Conservation (phyloP, 345 rosid genomes). For the Eucalyptus sp. region DNA sequence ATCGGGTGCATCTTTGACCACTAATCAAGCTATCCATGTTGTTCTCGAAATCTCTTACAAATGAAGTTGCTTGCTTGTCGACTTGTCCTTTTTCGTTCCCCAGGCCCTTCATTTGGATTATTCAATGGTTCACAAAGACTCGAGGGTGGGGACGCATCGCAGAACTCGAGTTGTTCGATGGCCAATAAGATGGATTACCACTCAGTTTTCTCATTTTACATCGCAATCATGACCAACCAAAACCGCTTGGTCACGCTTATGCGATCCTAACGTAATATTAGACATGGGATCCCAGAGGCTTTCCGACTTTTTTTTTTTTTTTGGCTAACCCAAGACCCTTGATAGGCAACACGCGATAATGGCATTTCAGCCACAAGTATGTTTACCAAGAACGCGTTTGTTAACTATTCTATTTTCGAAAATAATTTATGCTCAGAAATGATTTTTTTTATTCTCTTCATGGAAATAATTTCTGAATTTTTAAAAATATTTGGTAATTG, state of each 20-base stretch:
- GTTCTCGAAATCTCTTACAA: background rate
- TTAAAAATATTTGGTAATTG: rapidly evolving
- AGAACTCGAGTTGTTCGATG: background rate
- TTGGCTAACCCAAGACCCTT: background rate
- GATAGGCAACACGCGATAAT: background rate
- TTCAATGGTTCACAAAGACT: background rate
- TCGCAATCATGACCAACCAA: background rate
- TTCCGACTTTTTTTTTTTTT: rapidly evolving
- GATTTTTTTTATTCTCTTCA: rapidly evolving
- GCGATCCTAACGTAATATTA: background rate
- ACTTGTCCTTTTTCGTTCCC: background rate
- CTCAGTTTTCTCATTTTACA: background rate
- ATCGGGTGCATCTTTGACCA: background rate
- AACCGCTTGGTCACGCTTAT: background rate
- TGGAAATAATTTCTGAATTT: too few relatives aligned
- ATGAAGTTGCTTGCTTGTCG: background rate
- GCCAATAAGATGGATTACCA: background rate
- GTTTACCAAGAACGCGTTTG: rapidly evolving
- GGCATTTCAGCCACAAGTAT: background rate
- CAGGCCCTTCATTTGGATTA: background rate
- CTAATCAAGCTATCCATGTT: background rate
- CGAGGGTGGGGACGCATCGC: background rate
- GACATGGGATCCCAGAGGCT: too few relatives aligned
- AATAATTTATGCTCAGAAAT: rapidly evolving
- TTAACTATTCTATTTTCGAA: rapidly evolving